A percentile compares a stretch with the other conserved stretches of the same genome.
Conservation (phyloP, 306 rosid species). For the Prunus campanulata region DNA sequence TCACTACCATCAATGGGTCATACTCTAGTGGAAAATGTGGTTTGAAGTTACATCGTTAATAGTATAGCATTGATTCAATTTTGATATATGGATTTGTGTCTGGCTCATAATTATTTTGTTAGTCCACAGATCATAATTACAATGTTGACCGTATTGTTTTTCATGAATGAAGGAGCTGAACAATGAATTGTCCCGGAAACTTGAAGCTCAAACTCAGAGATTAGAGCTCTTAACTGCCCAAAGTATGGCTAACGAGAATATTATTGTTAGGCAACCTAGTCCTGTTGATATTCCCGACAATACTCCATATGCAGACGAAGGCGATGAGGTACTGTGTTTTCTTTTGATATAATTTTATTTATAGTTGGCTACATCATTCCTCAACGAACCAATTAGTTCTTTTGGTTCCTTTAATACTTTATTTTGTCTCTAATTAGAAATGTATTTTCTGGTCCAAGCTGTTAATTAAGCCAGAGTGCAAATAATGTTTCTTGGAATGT, state of each 20-base stretch:
- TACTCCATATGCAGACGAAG: slow-evolving; percentile 82
- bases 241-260: slow-evolving; percentile 67
- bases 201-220: slow-evolving; percentile 94
- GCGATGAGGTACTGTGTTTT: slow-evolving; percentile 70
- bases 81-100: not conserved
- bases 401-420: not conserved
- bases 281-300: slow-evolving; percentile 44
- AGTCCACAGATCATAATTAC: not conserved
- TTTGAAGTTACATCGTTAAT: not conserved
- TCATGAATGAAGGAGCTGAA: slow-evolving; percentile 64
- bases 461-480: not conserved
- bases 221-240: slow-evolving; percentile 89
- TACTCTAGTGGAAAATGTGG: not conserved
- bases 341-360: not conserved
- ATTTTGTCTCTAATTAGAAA: not conserved
- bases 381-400: not conserved
- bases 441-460: slow-evolving; percentile 3
- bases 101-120: not conserved
- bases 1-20: not conserved
- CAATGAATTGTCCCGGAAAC: slow-evolving; percentile 76
- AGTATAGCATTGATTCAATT: not conserved
- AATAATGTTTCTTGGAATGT: not conserved
- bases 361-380: not conserved
- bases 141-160: slow-evolving; percentile 27
- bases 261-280: slow-evolving; percentile 53